Percentiles rank a stretch among this genome's conserved stretches.
Conservation (phyloP, 257 asterid genomes). For the Fraxinus quadrangulata region DNA sequence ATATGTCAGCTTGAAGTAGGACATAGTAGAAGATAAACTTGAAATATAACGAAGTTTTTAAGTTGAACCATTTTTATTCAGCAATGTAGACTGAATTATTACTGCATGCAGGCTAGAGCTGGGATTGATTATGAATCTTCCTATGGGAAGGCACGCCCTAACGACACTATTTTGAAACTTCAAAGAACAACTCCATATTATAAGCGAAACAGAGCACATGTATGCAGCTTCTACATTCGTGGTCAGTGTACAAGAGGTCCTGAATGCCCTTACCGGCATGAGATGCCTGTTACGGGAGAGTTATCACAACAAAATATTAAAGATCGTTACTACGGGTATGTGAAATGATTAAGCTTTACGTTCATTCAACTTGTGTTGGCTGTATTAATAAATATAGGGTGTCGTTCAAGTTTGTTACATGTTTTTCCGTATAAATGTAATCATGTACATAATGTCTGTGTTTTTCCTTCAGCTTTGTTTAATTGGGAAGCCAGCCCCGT, state of each 20-base stretch:
- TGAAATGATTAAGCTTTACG: neutral
- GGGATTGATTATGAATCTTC: constrained; percentile 98
- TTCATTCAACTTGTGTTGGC: constrained; percentile 4
- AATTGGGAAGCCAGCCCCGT: neutral
- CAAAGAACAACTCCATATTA: constrained; percentile 96
- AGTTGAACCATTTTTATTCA: constrained; percentile 1
- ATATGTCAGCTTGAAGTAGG: neutral
- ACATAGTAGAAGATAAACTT: neutral
- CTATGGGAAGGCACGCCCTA: constrained; percentile 83
- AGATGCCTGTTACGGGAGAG: constrained; percentile 99
- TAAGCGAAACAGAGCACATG: constrained; percentile 94
- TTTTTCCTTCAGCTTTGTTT: neutral
- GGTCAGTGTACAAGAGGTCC: constrained; percentile 98
- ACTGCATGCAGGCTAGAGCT: constrained; percentile 80
- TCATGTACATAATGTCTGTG: neutral
- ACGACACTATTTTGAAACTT: constrained; percentile 89
- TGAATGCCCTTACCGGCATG: constrained; percentile 98
- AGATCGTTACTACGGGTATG: constrained; percentile 98
- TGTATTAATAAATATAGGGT: neutral
- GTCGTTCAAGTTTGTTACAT: neutral
- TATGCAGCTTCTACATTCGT: constrained; percentile 93
- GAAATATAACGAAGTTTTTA: neutral
- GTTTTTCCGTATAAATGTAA: neutral
- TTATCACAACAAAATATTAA: constrained; percentile 92
- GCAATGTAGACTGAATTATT: constrained; percentile 12